phyloP scores from a whole-genome alignment of 495 filamentous ascomycete species.

The Aspergillus nanangensis region DNA sequence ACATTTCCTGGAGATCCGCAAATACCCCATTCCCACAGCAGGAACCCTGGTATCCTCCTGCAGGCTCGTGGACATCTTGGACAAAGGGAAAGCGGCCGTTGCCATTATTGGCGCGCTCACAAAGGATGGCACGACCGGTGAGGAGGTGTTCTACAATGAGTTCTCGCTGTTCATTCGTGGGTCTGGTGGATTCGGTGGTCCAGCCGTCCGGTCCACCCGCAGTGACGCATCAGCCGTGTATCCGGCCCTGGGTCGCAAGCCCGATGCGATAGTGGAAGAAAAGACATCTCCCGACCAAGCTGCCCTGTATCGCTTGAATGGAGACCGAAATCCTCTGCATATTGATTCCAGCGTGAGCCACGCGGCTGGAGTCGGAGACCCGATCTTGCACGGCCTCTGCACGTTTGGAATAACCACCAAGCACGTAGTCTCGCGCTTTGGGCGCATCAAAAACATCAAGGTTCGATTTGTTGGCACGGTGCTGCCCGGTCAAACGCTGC shows the following conservation, averaged over 20 bases:
- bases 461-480: conserved; percentile 93
- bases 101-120: conserved; percentile 76
- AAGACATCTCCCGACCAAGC: conserved; percentile 92
- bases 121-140: conserved; percentile 70
- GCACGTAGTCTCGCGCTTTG: conserved; percentile 80
- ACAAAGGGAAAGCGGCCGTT: conserved; percentile 90
- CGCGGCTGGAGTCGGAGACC: conserved; percentile 91
- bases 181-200: conserved; percentile 86
- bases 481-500: conserved; percentile 85
- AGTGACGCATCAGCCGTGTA: conserved; percentile 76
- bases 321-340: conserved; percentile 92
- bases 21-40: conserved; percentile 89
- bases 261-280: conserved; percentile 82
- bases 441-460: conserved; percentile 89
- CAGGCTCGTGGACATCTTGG: conserved; percentile 90
- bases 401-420: conserved; percentile 91
- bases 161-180: conserved; percentile 87
- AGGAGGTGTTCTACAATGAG: conserved; percentile 97
- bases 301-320: conserved; percentile 88
- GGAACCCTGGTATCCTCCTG: conserved; percentile 75
- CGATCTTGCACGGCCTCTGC: conserved; percentile 94
- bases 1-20: conserved; percentile 94
- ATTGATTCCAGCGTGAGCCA: conserved; percentile 93
- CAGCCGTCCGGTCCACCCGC: conserved; percentile 55
- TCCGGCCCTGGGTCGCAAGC: conserved; percentile 67